Percentiles rank a stretch among this genome's conserved stretches.
phyloP scores from a whole-genome alignment of 345 rosid species.

The Erodium maritimum region DNA sequence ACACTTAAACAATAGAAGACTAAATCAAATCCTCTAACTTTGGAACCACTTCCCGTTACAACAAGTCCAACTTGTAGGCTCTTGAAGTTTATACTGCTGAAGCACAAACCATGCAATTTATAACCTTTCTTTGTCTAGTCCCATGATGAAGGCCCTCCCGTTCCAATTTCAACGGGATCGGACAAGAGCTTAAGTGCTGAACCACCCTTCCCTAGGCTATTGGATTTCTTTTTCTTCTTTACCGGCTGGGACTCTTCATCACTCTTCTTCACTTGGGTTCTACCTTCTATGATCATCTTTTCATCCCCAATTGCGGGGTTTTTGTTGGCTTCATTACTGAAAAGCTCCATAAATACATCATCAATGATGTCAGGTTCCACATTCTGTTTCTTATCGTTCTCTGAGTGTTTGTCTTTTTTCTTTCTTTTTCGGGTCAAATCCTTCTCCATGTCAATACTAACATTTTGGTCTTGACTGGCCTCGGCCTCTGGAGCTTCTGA shows the following conservation, averaged over 20 bases:
- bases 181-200: constrained; percentile 16
- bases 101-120: no score
- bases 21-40: no score
- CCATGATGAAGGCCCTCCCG: constrained; percentile 82
- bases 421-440: constrained; percentile 15
- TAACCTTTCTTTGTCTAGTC: no score
- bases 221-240: constrained; percentile 47
- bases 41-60: no score
- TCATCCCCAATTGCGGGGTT: constrained; percentile 8
- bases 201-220: constrained; percentile 17
- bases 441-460: constrained; percentile 5
- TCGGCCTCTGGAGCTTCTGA: constrained; percentile 3
- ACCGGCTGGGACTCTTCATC: constrained; percentile 16
- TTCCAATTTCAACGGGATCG: constrained; percentile 40
- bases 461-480: constrained; percentile 14
- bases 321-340: constrained; percentile 15
- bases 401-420: constrained; percentile 12
- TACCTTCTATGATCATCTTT: no score
- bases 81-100: no score
- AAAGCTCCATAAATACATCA: constrained; percentile 44
- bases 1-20: no score
- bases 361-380: constrained; percentile 45
- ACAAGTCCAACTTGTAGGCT: no score
- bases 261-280: constrained; percentile 1
- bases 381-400: constrained; percentile 15